Conservation (phyloP, 371 early-diverging fungal species). For the Mucor mucedo region DNA sequence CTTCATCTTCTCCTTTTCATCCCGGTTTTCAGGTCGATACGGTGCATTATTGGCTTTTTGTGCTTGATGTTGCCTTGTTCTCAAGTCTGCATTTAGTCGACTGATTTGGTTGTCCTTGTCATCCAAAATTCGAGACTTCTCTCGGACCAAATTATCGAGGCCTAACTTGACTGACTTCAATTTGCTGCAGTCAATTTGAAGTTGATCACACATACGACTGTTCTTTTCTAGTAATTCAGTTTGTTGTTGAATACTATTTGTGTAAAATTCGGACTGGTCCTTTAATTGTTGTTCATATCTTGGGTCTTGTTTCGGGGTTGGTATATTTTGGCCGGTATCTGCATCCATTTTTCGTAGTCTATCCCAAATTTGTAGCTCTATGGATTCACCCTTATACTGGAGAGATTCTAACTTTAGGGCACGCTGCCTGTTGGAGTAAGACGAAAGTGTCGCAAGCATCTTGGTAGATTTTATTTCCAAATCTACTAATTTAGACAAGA, state of each 20-base stretch:
- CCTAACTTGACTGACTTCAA: conserved; percentile 27
- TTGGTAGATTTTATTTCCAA: conserved; percentile 34
- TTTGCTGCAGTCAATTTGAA: conserved; percentile 26
- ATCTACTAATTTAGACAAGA: conserved; percentile 27
- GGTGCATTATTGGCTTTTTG: conserved; percentile 11
- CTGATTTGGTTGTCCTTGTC: conserved; percentile 39
- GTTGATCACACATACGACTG: conserved; percentile 11
- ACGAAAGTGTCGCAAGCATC: conserved; percentile 24
- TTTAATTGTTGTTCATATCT: conserved; percentile 31
- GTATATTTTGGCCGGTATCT: conserved; percentile 6
- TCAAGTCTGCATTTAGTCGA: conserved; percentile 25
- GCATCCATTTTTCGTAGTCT: conserved; percentile 31
- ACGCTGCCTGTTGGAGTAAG: conserved; percentile 24
- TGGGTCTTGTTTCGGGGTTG: background rate
- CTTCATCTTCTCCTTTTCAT: conserved; percentile 21
- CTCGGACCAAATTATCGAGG: conserved; percentile 39
- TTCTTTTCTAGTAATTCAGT: conserved; percentile 29
- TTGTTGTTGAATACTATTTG: conserved; percentile 39
- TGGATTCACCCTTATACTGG: conserved; percentile 26
- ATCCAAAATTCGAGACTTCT: conserved; percentile 37
- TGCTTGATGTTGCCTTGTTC: conserved; percentile 11
- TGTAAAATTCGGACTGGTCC: conserved; percentile 35
- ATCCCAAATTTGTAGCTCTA: conserved; percentile 30
- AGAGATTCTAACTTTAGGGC: conserved; percentile 27
- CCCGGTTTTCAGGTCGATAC: background rate